Conservation (phyloP, 371 early-diverging fungal genomes). For the Rhizopus arrhizus region DNA sequence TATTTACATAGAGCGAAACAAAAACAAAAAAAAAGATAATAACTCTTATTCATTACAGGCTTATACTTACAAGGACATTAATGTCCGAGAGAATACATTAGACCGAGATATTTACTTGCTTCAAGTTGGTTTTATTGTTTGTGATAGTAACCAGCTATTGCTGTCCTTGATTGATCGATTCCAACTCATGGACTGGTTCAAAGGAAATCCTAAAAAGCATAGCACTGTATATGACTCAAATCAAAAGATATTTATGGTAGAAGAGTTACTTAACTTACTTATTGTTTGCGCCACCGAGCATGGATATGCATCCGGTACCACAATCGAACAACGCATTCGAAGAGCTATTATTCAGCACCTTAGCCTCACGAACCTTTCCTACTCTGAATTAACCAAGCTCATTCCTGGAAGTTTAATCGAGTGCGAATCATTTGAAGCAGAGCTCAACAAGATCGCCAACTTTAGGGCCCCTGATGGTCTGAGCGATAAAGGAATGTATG, state of each 20-base stretch:
- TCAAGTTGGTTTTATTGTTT: conserved; percentile 70
- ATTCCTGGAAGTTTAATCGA: conserved; percentile 83
- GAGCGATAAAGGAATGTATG: conserved; percentile 84
- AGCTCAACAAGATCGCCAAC: conserved; percentile 73
- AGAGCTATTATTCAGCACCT: conserved; percentile 89
- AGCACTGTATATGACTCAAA: conserved; percentile 63
- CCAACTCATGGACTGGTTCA: conserved; percentile 83
- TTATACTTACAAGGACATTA: conserved; percentile 75
- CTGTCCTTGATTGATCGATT: conserved; percentile 79
- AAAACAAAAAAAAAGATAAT: not conserved
- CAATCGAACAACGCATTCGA: conserved; percentile 73
- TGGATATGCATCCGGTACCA: conserved; percentile 65
- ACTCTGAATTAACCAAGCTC: conserved; percentile 82
- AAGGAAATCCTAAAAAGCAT: conserved; percentile 53
- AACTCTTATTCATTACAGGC: conserved; percentile 45
- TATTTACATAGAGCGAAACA: conserved; percentile 9
- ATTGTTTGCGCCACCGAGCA: conserved; percentile 86
- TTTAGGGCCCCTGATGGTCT: conserved; percentile 84
- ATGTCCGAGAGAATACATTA: conserved; percentile 79
- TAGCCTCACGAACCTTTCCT: conserved; percentile 69
- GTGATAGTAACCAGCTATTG: conserved; percentile 75
- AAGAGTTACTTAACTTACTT: conserved; percentile 84
- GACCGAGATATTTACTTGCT: conserved; percentile 83
- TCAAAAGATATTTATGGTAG: conserved; percentile 75
- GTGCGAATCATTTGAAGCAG: conserved; percentile 73